phyloP scores from a whole-genome alignment of 1,284 basidiomycete species.

The Puccinia novopanici region DNA sequence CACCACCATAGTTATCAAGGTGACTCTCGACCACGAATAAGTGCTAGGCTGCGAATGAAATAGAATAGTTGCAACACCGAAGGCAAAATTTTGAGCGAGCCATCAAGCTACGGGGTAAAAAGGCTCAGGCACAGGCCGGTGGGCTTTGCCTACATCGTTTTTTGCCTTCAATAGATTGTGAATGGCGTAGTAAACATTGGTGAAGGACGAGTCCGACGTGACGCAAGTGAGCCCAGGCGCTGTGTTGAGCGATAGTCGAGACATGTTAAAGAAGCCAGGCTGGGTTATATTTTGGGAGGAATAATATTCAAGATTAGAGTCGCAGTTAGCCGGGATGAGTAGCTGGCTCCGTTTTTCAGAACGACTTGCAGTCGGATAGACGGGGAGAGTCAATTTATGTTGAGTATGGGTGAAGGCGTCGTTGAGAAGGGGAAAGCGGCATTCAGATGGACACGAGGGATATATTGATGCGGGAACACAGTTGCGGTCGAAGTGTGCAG shows the following conservation, averaged over 20 bases:
- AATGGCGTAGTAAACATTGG: conserved; percentile 40
- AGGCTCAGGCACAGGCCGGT: not conserved
- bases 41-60: not conserved
- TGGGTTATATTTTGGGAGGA: not conserved
- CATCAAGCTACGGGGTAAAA: not conserved
- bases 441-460: too few species aligned
- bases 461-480: too few species aligned
- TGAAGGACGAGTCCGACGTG: conserved; percentile 35
- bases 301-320: not conserved
- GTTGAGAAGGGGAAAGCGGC: too few species aligned
- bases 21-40: conserved; percentile 41
- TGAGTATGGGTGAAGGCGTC: too few species aligned
- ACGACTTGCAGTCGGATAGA: too few species aligned
- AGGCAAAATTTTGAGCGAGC: not conserved
- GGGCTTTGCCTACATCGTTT: conserved; percentile 20
- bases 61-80: not conserved
- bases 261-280: conserved; percentile 17
- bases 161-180: conserved; percentile 42
- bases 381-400: too few species aligned
- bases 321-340: too few species aligned
- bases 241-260: conserved; percentile 48
- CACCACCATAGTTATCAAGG: conserved; percentile 40
- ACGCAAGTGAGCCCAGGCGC: conserved; percentile 45
- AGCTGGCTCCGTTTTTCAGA: too few species aligned
- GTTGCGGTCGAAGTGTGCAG: too few species aligned